Conservation (phyloP, 1,284 basidiomycete species). For the Tilletia caries region DNA sequence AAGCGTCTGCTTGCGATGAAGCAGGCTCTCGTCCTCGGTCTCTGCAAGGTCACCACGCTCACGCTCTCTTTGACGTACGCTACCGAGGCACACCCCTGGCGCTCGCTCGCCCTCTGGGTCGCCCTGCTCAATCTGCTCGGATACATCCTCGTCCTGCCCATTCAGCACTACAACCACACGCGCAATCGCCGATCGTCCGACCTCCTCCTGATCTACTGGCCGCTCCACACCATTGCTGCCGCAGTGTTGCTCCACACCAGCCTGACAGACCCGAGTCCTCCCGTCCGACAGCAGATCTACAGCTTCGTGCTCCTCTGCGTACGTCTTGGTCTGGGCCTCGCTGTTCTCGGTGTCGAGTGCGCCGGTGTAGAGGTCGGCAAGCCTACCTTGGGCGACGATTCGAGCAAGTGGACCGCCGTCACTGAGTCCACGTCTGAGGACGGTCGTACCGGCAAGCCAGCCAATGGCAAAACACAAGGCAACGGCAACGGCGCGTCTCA, state of each 20-base stretch:
- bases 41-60: conserved; percentile 64
- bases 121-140: conserved; percentile 21
- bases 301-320: conserved; percentile 37
- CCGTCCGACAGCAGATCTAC: conserved; percentile 28
- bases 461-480: conserved; percentile 4
- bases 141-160: conserved; percentile 45
- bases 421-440: neutral
- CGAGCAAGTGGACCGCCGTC: neutral
- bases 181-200: conserved; percentile 74
- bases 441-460: neutral
- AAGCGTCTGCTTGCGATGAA: conserved; percentile 34
- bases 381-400: neutral
- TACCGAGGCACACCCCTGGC: conserved; percentile 26
- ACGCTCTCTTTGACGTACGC: conserved; percentile 54
- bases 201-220: conserved; percentile 78
- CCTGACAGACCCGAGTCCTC: conserved; percentile 29
- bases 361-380: conserved; percentile 38
- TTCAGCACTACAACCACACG: conserved; percentile 65
- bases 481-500: conserved; percentile 15
- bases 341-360: conserved; percentile 42
- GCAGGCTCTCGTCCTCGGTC: conserved; percentile 56
- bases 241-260: conserved; percentile 60
- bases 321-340: conserved; percentile 30
- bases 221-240: conserved; percentile 63
- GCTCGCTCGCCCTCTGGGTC: conserved; percentile 33